Percentiles rank a stretch among this genome's conserved stretches.
Conservation (phyloP, 2,329 filamentous ascomycete genomes). For the Phaeosphaeria sp. region DNA sequence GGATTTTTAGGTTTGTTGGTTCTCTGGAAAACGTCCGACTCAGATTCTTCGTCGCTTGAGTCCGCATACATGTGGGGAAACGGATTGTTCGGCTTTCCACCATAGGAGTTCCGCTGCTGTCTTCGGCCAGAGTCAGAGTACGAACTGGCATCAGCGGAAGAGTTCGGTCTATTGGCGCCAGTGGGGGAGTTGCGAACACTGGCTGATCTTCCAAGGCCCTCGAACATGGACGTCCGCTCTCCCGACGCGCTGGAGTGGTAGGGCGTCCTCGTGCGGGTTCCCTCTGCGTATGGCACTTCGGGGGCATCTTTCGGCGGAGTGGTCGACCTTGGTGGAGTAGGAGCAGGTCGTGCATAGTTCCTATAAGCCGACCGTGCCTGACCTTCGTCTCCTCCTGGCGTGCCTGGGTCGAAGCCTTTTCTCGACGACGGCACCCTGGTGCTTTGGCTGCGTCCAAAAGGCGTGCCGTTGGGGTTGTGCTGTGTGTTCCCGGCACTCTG, state of each 20-base stretch:
- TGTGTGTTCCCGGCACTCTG: slow-evolving; percentile 12
- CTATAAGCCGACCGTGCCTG: slow-evolving; percentile 62
- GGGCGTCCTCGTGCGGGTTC: slow-evolving; percentile 58
- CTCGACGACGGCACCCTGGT: slow-evolving; percentile 58
- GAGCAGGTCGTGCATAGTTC: slow-evolving; percentile 42
- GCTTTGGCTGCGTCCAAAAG: slow-evolving; percentile 48
- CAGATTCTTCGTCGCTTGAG: slow-evolving; percentile 40
- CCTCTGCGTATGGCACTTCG: slow-evolving; percentile 52
- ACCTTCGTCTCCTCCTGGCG: slow-evolving; percentile 65
- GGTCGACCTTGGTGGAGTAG: slow-evolving; percentile 34
- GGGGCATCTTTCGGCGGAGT: slow-evolving; percentile 28
- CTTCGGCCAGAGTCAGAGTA: slow-evolving; percentile 42
- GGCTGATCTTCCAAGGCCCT: slow-evolving; percentile 59
- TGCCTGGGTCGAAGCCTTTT: slow-evolving; percentile 65
- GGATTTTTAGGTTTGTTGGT: slow-evolving; percentile 21
- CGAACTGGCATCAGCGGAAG: slow-evolving; percentile 31
- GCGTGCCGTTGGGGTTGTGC: slow-evolving; percentile 46
- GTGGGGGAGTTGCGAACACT: slow-evolving; percentile 60
- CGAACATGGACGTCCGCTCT: slow-evolving; percentile 64
- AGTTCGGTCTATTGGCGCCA: slow-evolving; percentile 26
- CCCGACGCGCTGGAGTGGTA: slow-evolving; percentile 61
- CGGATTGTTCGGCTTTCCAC: slow-evolving; percentile 23
- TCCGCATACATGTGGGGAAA: slow-evolving; percentile 41
- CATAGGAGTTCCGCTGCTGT: slow-evolving; percentile 34
- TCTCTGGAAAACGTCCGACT: slow-evolving; percentile 26